These are phyloP conservation scores for Gaillardinia entomophila DNA, from an alignment of 805 yeast species.

Conservation along the genomic window DNA sequence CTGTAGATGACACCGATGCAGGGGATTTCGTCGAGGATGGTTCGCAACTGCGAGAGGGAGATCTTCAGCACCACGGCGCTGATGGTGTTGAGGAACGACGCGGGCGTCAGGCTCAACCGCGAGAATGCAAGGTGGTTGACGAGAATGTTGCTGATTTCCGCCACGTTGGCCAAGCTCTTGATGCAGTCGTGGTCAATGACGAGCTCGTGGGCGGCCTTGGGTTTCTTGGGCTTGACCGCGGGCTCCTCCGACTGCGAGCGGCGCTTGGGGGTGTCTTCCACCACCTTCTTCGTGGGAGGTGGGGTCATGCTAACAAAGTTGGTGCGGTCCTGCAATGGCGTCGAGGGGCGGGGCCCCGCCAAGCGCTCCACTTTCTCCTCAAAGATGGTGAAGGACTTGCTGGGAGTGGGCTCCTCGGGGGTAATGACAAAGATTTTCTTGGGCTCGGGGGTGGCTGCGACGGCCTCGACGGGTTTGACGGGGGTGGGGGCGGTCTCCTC, in stretches of 20 bases:
- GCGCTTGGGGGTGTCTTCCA: slow-evolving; percentile 27
- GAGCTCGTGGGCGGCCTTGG: slow-evolving; percentile 10
- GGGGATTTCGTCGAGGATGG: slow-evolving; percentile 36
- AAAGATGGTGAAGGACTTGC: slow-evolving; percentile 3
- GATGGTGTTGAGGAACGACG: slow-evolving; percentile 62
- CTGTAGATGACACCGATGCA: slow-evolving; percentile 88
- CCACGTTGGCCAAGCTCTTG: slow-evolving; percentile 33
- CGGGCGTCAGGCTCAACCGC: slow-evolving; percentile 79
- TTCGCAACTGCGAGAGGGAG: slow-evolving; percentile 37
- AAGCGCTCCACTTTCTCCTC: slow-evolving; percentile 1
- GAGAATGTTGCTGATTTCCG: slow-evolving; percentile 57
- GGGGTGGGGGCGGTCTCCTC: background rate
- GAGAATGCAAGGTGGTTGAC: slow-evolving; percentile 88
- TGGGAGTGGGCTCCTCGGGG: slow-evolving; percentile 15
- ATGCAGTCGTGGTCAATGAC: slow-evolving; percentile 16
- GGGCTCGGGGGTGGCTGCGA: background rate
- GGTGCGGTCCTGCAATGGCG: slow-evolving; percentile 23
- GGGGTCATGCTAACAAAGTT: slow-evolving; percentile 12
- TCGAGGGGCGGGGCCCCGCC: slow-evolving; percentile 5
- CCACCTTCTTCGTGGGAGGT: slow-evolving; percentile 21
- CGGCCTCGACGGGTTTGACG: slow-evolving; percentile 9
- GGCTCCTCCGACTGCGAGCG: slow-evolving; percentile 14
- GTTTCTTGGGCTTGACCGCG: slow-evolving; percentile 3
- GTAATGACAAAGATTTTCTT: slow-evolving; percentile 9
- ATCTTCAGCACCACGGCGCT: slow-evolving; percentile 48